Base-by-base conservation (phyloP, 768 basidiomycete genomes). In the Hypsizygus marmoreus region DNA sequence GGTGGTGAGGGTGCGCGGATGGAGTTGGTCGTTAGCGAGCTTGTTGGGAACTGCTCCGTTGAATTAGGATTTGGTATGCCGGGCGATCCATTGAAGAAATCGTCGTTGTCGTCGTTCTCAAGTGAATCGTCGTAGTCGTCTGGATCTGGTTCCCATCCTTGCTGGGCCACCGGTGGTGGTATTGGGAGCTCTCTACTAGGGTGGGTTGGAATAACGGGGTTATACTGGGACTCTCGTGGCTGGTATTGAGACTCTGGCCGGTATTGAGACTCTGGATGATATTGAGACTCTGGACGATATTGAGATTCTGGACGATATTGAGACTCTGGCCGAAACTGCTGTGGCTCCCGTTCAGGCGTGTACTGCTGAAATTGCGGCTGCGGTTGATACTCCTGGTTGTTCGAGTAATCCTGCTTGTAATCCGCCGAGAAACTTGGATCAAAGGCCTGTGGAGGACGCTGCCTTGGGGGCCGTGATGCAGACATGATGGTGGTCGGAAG, bases 1-100 rank as follows among this genome's bases (percentile, higher is more conserved):
- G 82, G 74, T 0, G 86, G 85, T 0, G 88, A 88, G 10, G 84
- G 81, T 0, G 81, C 80, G 23, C 84, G 80, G 48, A 82, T 62
- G 14, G 84, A 84, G 49, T 80, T 79, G 6, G 76, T 69, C 6
- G 76, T 67, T 33, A 73, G 61, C 4, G 78, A 79, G 46, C 67
- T 62, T 48, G 71, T 54, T 61, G 67, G 57, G 43, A 61, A 43
- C 0, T 29, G 48, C 2, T 55, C 57, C n/a, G 13, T 45, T 44
- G 35, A 58, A 40, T 7, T 41, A 53, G 2, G 38, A 32, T 40
- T 53, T 46, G 43, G 13, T 38, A 23, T 3, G 32, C 35, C 23
- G 29, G 55, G 44, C 1, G 49, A 46, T n/a, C 58, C 56, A n/a
- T 49, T 55, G 47, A 53, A 60, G 45, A 60, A 60, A 37, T 51